phyloP scores from a whole-genome alignment of 495 filamentous ascomycete genomes.

The Hypoxylon trugodes region DNA sequence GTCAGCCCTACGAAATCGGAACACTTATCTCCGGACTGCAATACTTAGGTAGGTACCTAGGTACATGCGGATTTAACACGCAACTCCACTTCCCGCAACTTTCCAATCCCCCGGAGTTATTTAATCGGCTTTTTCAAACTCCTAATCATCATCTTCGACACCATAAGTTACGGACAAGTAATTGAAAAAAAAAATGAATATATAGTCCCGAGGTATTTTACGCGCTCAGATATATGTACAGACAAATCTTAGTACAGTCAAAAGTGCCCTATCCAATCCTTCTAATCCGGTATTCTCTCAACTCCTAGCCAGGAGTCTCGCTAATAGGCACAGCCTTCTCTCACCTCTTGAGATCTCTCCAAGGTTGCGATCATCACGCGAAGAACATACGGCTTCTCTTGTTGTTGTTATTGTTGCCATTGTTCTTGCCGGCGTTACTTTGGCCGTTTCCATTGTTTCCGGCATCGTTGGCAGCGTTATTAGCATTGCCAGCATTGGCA shows the following conservation, averaged over 20 bases:
- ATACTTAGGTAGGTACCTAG: neutral
- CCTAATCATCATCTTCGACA: too few species aligned
- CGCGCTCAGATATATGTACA: conserved; percentile 33
- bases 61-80: neutral
- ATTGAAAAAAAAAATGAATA: too few species aligned
- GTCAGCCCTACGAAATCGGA: too few species aligned
- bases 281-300: conserved; percentile 29
- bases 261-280: conserved; percentile 28
- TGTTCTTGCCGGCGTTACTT: neutral
- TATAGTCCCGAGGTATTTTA: conserved; percentile 19
- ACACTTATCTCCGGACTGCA: too few species aligned
- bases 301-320: conserved; percentile 23
- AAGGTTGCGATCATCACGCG: neutral
- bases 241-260: conserved; percentile 24
- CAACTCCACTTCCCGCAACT: too few species aligned
- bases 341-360: neutral
- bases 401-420: conserved; percentile 16
- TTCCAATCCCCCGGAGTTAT: too few species aligned
- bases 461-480: neutral
- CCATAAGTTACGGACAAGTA: too few species aligned
- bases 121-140: too few species aligned
- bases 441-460: conserved; percentile 1
- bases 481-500: neutral
- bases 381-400: conserved; percentile 27
- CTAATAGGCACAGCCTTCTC: conserved; percentile 23